phyloP scores from a whole-genome alignment of 371 early-diverging fungal species.

The Rhizopus delemar region DNA sequence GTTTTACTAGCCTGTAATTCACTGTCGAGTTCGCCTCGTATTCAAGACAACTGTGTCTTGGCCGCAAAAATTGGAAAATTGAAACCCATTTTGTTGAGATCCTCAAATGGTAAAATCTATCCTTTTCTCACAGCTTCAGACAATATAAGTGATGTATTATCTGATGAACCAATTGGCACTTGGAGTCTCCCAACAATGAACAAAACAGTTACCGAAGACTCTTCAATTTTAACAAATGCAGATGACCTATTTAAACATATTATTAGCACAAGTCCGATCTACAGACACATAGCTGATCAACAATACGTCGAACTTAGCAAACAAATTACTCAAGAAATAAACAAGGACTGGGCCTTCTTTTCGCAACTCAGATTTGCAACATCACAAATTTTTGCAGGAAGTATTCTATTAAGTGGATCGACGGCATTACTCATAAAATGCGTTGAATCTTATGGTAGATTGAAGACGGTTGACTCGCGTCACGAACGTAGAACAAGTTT shows the following conservation, averaged over 20 bases:
- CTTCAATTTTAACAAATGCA: slow-evolving; percentile 16
- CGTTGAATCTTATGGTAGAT: neutral
- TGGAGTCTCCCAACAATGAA: slow-evolving; percentile 14
- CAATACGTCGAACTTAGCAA: too few relatives aligned
- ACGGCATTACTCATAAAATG: neutral
- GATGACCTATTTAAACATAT: slow-evolving; percentile 17
- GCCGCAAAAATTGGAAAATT: slow-evolving; percentile 18
- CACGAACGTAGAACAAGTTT: neutral
- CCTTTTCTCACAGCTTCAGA: slow-evolving; percentile 21
- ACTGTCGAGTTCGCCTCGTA: slow-evolving; percentile 16
- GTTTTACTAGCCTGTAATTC: slow-evolving; percentile 17
- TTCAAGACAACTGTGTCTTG: slow-evolving; percentile 21
- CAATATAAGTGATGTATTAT: slow-evolving; percentile 19
- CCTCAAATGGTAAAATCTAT: slow-evolving; percentile 19
- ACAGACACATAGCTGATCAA: slow-evolving; percentile 3
- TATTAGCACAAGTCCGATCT: slow-evolving; percentile 17
- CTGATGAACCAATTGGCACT: slow-evolving; percentile 20
- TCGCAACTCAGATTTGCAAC: slow-evolving; percentile 14
- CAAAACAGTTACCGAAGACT: slow-evolving; percentile 14
- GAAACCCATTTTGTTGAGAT: slow-evolving; percentile 17
- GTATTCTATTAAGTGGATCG: neutral
- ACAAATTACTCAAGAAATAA: neutral
- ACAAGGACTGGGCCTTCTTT: slow-evolving; percentile 15
- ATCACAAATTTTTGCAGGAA: slow-evolving; percentile 10
- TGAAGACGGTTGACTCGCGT: neutral